Evolutionary conservation across 305 asterid genomes (phyloP).

Genomic region (Rubia peregrina): DNA sequence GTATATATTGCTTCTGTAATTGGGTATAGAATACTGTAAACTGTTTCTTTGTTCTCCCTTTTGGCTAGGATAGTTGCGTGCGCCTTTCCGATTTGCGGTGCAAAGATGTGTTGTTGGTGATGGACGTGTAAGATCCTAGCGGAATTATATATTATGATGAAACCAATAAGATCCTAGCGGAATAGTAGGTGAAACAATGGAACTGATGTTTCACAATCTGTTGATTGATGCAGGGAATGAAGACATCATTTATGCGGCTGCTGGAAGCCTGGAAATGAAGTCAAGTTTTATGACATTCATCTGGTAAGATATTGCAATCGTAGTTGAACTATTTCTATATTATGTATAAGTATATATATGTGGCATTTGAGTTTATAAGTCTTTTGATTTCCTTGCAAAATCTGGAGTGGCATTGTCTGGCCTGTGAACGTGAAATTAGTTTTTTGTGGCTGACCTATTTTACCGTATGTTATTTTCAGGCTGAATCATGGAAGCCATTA

Average conservation of each 20-base stretch:
- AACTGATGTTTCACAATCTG: constrained; percentile 7
- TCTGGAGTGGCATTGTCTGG: background rate
- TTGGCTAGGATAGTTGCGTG: constrained; percentile 56
- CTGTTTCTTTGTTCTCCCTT: background rate
- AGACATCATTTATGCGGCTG: constrained; percentile 54
- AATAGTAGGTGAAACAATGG: background rate
- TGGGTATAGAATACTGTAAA: background rate
- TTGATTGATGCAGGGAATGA: constrained; percentile 61
- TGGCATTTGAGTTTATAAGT: background rate
- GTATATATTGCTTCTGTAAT: background rate
- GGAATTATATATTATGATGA: too few species aligned
- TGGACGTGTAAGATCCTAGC: constrained; percentile 38
- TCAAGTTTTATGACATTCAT: constrained; percentile 64
- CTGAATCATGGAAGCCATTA: constrained; percentile 52
- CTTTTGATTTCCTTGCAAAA: background rate
- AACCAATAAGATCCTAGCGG: too few species aligned
- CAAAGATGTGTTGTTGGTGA: constrained; percentile 52
- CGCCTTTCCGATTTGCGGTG: constrained; percentile 85
- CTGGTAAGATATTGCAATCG: constrained; percentile 41
- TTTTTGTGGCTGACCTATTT: constrained; percentile 6
- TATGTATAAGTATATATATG: background rate
- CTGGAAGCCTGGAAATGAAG: constrained; percentile 66
- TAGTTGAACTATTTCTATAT: background rate
- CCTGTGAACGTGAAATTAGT: background rate
- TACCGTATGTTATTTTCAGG: constrained; percentile 29